phyloP scores from a whole-genome alignment of 1,284 basidiomycete species.

The Ceratobasidium sp. region DNA sequence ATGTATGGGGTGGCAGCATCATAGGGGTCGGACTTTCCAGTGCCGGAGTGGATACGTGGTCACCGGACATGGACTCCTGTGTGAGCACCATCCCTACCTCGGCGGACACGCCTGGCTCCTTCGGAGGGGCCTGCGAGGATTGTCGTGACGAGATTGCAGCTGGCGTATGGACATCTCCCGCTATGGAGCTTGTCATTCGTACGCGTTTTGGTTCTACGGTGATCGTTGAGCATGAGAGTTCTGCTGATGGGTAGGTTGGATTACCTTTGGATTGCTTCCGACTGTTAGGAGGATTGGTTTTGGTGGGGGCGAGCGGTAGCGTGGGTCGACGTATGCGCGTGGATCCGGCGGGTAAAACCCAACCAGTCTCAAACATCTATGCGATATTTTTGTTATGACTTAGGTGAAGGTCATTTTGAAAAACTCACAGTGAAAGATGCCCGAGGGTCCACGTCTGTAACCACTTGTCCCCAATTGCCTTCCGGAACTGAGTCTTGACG shows the following conservation, averaged over 20 bases:
- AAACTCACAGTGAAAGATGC: slow-evolving; percentile 24
- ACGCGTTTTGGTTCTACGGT: slow-evolving; percentile 17
- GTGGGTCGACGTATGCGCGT: slow-evolving; percentile 9
- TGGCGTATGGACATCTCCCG: neutral
- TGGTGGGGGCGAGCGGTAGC: neutral
- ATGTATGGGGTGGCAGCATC: neutral
- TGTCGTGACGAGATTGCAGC: neutral
- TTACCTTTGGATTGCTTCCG: slow-evolving; percentile 15
- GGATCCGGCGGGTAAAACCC: slow-evolving; percentile 6
- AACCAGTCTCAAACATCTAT: slow-evolving; percentile 10
- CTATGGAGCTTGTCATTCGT: slow-evolving; percentile 3
- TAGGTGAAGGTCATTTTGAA: neutral
- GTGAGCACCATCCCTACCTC: neutral
- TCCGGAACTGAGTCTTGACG: slow-evolving; percentile 56
- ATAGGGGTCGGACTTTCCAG: slow-evolving; percentile 1
- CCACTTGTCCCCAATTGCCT: slow-evolving; percentile 50
- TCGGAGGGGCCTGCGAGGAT: neutral
- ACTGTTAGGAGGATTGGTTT: neutral
- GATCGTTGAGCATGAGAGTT: neutral
- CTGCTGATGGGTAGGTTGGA: neutral
- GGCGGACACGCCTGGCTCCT: slow-evolving; percentile 46
- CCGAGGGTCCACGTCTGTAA: neutral
- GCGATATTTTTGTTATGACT: neutral
- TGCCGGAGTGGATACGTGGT: neutral
- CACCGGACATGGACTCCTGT: slow-evolving; percentile 20